phyloP scores from a whole-genome alignment of 148 eudicot species.

The Rhododendron ovatum region DNA sequence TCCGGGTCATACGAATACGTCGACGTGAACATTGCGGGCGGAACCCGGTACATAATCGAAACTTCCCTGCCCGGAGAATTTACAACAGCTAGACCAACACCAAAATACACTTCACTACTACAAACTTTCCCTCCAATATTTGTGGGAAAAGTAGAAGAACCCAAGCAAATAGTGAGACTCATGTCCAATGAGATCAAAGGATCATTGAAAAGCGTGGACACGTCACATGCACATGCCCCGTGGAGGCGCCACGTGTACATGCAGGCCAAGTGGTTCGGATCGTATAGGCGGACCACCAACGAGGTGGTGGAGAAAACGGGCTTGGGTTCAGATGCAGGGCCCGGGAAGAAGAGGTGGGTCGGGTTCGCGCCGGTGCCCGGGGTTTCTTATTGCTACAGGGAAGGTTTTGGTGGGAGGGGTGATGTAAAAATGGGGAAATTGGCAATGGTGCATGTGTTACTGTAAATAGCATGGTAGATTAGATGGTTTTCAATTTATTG shows the following conservation, averaged over 20 bases:
- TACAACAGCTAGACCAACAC: constrained; percentile 56
- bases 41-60: constrained; percentile 58
- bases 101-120: constrained; percentile 38
- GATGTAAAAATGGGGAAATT: constrained; percentile 46
- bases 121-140: constrained; percentile 40
- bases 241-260: constrained; percentile 66
- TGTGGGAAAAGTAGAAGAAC: constrained; percentile 36
- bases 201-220: constrained; percentile 42
- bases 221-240: constrained; percentile 61
- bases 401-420: constrained; percentile 23
- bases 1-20: constrained; percentile 71
- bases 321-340: not conserved
- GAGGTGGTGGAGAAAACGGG: constrained; percentile 6
- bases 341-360: constrained; percentile 26
- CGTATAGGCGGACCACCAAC: constrained; percentile 54
- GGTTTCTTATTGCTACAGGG: constrained; percentile 34
- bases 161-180: constrained; percentile 48
- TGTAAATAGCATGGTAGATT: not conserved
- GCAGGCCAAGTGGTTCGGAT: constrained; percentile 64
- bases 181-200: constrained; percentile 56
- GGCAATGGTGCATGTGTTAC: not conserved
- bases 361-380: constrained; percentile 39
- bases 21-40: constrained; percentile 32
- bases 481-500: too few species aligned
- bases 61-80: constrained; percentile 40